Conservation (phyloP, 176 grass and related monocot genomes). For the Carex myosuroides region DNA sequence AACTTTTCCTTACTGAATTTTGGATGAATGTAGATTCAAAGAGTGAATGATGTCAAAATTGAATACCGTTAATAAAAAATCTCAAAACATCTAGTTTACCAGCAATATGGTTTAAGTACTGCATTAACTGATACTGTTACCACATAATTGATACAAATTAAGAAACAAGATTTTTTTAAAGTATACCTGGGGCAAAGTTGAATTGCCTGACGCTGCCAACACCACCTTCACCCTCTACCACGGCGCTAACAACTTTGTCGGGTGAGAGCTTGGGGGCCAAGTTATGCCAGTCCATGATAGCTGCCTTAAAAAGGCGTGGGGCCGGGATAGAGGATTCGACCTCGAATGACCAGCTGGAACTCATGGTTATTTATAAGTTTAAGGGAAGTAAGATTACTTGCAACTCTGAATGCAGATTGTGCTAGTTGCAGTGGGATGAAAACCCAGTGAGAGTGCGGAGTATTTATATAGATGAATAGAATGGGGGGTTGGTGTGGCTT, state of each 20-base stretch:
- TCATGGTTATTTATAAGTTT: not conserved
- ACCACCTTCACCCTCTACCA: constrained; percentile 33
- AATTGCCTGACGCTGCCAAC: constrained; percentile 62
- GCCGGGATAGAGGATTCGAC: constrained; percentile 41
- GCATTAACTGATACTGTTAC: too few relatives aligned
- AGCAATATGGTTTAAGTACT: not conserved
- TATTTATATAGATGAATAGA: not conserved
- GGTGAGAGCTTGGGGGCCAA: constrained; percentile 51
- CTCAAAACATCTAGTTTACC: not conserved
- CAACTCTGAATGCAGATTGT: not conserved
- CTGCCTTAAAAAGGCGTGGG: constrained; percentile 55
- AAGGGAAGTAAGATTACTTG: not conserved
- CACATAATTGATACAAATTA: not conserved
- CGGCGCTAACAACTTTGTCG: constrained; percentile 40
- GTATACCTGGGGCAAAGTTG: constrained; percentile 76
- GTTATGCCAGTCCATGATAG: constrained; percentile 65
- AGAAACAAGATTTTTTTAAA: not conserved
- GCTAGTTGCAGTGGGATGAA: not conserved
- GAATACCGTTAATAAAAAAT: not conserved
- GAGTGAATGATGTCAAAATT: too few relatives aligned
- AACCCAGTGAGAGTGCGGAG: not conserved
- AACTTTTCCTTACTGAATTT: too few relatives aligned
- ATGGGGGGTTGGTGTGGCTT: not conserved
- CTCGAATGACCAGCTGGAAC: constrained; percentile 41
- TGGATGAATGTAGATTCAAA: too few relatives aligned